phyloP scores from a whole-genome alignment of 2,329 filamentous ascomycete genomes.

The Capronia epimyces region DNA sequence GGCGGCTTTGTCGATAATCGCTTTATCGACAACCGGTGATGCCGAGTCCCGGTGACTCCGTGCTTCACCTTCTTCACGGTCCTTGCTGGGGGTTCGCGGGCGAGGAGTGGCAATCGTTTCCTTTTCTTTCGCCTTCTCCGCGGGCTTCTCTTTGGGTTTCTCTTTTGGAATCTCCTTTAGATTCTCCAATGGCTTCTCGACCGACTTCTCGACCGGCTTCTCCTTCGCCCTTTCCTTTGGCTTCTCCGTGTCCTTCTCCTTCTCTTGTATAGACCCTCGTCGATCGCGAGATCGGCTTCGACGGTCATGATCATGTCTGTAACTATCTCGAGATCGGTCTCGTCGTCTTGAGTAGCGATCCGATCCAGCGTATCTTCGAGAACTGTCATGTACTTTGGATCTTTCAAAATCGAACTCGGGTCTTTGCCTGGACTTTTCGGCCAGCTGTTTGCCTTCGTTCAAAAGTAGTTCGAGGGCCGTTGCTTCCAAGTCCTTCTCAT shows the following conservation, averaged over 20 bases:
- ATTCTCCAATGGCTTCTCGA: not conserved
- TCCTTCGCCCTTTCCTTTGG: conserved; percentile 1
- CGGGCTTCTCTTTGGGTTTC: conserved; percentile 1
- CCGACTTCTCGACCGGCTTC: not conserved
- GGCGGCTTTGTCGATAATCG: conserved; percentile 16
- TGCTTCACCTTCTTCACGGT: conserved; percentile 28
- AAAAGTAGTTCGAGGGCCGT: conserved; percentile 51
- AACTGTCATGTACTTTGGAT: conserved; percentile 31
- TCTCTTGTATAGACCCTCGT: conserved; percentile 13
- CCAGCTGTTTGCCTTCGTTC: conserved; percentile 51
- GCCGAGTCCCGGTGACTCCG: conserved; percentile 21
- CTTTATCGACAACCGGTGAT: conserved; percentile 20
- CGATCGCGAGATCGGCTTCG: conserved; percentile 27
- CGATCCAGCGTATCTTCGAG: conserved; percentile 27
- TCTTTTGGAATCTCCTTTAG: not conserved
- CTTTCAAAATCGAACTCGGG: conserved; percentile 44
- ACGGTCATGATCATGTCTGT: conserved; percentile 21
- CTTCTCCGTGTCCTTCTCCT: conserved; percentile 2
- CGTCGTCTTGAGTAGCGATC: conserved; percentile 30
- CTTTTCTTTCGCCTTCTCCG: not conserved
- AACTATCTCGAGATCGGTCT: conserved; percentile 27
- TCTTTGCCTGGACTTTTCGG: conserved; percentile 47
- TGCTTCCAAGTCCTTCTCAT: conserved; percentile 53
- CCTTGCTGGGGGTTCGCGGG: conserved; percentile 18
- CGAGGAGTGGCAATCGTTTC: conserved; percentile 4